Evolutionary conservation across 352 stramenopile species (phyloP).

Genomic region (Globisporangium middletonii): DNA sequence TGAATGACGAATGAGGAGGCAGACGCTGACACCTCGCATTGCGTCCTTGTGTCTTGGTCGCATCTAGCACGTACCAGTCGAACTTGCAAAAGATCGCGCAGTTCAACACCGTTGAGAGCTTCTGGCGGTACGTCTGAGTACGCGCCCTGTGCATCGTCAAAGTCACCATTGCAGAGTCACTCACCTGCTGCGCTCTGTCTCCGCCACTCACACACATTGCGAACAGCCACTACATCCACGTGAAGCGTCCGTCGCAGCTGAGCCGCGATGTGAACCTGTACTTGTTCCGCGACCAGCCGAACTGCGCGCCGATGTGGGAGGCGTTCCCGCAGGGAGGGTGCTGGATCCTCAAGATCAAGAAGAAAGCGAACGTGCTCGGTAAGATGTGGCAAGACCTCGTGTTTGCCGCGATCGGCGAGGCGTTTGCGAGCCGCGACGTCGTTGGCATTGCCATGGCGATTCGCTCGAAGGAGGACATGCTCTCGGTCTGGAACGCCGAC

Average conservation of each 20-base stretch:
- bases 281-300: constrained; percentile 87
- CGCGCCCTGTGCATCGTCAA: neutral
- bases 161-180: no score
- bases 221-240: constrained; percentile 86
- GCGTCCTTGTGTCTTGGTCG: constrained; percentile 1
- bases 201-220: neutral
- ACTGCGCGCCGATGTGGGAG: constrained; percentile 89
- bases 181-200: neutral
- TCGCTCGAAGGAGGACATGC: constrained; percentile 92
- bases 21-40: neutral
- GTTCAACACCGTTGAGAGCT: constrained; percentile 90
- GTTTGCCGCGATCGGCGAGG: constrained; percentile 89
- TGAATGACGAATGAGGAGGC: no score
- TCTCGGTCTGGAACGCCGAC: constrained; percentile 93
- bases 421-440: constrained; percentile 89
- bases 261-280: constrained; percentile 91
- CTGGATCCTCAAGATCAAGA: constrained; percentile 95
- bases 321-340: constrained; percentile 90
- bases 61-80: constrained; percentile 57
- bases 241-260: constrained; percentile 90
- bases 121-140: constrained; percentile 74
- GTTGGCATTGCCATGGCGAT: constrained; percentile 92
- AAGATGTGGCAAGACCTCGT: constrained; percentile 95
- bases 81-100: constrained; percentile 86
- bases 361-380: constrained; percentile 90